Conservation (phyloP, 371 early-diverging fungal genomes). For the Phascolomyces articulosus region DNA sequence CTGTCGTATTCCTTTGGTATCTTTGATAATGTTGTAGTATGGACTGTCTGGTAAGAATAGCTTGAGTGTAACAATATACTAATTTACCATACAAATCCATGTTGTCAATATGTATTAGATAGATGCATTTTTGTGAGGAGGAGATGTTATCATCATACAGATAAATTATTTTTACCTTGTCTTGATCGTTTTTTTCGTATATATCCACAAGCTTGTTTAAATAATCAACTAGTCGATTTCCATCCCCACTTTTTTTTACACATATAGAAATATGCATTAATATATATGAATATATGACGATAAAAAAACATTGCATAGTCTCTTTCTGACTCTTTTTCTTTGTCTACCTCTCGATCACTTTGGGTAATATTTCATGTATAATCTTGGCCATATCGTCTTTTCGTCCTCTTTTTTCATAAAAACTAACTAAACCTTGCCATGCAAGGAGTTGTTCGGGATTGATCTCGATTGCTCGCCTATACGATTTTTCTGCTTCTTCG, state of each 20-base stretch:
- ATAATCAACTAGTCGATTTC: constrained; percentile 60
- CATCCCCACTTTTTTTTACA: constrained; percentile 59
- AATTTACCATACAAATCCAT: too few species aligned
- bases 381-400: constrained; percentile 45
- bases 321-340: constrained; percentile 9
- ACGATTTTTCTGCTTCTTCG: constrained; percentile 69
- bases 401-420: constrained; percentile 63
- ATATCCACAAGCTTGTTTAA: constrained; percentile 61
- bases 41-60: constrained; percentile 54
- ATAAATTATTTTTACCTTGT: too few species aligned
- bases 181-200: constrained; percentile 39
- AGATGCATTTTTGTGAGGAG: background rate
- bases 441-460: constrained; percentile 67
- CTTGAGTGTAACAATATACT: constrained; percentile 57
- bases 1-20: constrained; percentile 40
- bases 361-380: constrained; percentile 37
- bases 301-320: background rate
- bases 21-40: constrained; percentile 50
- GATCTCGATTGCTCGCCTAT: constrained; percentile 69
- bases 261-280: too few species aligned
- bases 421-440: constrained; percentile 73
- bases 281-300: too few species aligned
- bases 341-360: constrained; percentile 30
- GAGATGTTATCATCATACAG: too few species aligned
- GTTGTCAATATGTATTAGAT: background rate